These are phyloP conservation scores for Penicillium arizonense DNA, from an alignment of 495 filamentous ascomycete species.

Conservation along the genomic window DNA sequence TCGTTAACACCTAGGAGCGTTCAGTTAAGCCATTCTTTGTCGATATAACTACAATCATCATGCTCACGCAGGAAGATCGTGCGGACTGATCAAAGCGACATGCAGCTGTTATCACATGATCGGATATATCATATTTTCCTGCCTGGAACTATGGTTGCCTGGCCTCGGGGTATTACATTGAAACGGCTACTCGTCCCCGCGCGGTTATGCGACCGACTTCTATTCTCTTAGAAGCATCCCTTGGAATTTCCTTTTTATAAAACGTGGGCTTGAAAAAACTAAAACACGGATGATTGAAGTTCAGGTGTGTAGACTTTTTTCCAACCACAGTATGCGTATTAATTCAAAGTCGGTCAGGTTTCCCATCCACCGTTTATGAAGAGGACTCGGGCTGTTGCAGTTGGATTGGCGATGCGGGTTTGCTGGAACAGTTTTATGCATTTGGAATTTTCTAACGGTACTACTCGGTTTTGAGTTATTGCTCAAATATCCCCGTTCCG, in stretches of 20 bases:
- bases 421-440: neutral
- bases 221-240: neutral
- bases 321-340: neutral
- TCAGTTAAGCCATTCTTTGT: conserved; percentile 11
- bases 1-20: conserved; percentile 9
- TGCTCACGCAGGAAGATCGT: neutral
- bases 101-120: neutral
- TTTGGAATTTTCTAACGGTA: neutral
- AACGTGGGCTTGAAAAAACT: neutral
- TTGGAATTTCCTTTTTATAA: neutral
- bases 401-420: neutral
- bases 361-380: neutral
- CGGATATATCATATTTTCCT: neutral
- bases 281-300: neutral
- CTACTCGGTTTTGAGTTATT: neutral
- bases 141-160: neutral
- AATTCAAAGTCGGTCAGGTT: neutral
- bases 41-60: neutral
- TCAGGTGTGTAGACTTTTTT: neutral
- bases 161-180: neutral
- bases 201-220: neutral
- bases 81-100: neutral
- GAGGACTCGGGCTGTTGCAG: neutral
- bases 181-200: neutral
- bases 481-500: no score